Conservation (phyloP, 192 early-diverging fungal genomes). For the Coemansia sp. region DNA sequence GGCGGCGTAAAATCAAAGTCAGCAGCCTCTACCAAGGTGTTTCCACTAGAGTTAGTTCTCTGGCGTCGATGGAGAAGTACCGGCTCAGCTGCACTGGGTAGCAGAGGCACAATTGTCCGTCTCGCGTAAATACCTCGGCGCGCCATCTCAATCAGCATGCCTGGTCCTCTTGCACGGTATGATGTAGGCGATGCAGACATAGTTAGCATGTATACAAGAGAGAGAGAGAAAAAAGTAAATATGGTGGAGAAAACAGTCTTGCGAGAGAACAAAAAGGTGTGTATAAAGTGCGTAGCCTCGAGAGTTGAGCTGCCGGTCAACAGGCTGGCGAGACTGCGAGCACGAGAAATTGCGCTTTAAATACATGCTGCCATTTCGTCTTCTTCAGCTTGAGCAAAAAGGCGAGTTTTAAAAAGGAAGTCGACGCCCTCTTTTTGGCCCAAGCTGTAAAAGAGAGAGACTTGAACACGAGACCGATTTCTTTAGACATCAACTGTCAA, state of each 20-base stretch:
- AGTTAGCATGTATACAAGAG: no score
- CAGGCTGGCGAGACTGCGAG: background rate
- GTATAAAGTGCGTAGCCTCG: background rate
- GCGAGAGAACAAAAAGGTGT: background rate
- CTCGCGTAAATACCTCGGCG: constrained; percentile 16
- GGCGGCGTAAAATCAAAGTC: constrained; percentile 6
- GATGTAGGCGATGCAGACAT: constrained; percentile 4
- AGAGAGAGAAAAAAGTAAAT: background rate
- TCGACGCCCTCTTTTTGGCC: background rate
- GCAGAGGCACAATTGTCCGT: constrained; percentile 19
- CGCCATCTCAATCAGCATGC: constrained; percentile 19
- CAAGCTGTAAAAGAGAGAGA: background rate
- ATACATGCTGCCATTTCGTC: no score
- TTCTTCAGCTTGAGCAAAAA: background rate
- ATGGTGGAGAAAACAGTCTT: background rate
- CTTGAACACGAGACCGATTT: constrained; percentile 9
- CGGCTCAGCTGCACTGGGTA: background rate
- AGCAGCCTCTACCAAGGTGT: background rate
- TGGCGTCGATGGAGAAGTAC: background rate
- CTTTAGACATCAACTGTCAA: background rate
- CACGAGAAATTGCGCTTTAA: background rate
- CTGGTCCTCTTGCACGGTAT: constrained; percentile 2
- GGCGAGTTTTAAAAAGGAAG: background rate
- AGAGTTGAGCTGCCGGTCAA: background rate
- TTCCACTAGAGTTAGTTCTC: background rate